A percentile compares a stretch with the other conserved stretches of the same genome.
phyloP scores from a whole-genome alignment of 306 rosid species.

The Herpetospermum pedunculosum region DNA sequence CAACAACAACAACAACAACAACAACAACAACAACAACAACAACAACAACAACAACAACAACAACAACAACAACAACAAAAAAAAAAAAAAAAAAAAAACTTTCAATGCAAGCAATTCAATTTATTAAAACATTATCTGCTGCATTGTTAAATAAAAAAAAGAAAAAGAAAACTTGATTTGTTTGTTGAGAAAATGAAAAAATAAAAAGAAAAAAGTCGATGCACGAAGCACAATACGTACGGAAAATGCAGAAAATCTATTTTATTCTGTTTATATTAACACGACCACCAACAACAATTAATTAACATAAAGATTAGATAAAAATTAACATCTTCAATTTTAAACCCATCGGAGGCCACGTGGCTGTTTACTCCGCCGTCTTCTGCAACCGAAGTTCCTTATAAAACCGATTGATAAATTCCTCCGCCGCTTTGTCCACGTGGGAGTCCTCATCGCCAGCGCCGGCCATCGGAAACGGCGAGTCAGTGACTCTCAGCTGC shows the following conservation, averaged over 20 bases:
- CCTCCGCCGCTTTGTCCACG: constrained; percentile 76
- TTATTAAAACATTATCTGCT: no score
- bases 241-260: background rate
- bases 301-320: background rate
- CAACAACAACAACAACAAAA: no score
- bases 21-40: no score
- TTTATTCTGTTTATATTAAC: background rate
- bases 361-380: background rate
- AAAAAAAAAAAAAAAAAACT: no score
- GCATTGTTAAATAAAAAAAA: no score
- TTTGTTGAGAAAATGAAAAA: no score
- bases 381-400: constrained; percentile 24
- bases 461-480: constrained; percentile 42
- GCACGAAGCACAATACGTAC: no score
- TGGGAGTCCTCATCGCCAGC: constrained; percentile 14
- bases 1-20: no score
- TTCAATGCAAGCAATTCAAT: no score
- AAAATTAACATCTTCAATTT: background rate
- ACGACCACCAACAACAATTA: background rate
- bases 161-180: no score
- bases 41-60: no score
- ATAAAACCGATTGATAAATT: constrained; percentile 65
- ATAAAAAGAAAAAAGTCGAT: no score
- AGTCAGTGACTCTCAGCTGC: constrained; percentile 53
- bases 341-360: background rate